Percentiles rank a stretch among this genome's conserved stretches.
Evolutionary conservation across 441 rosid genomes (phyloP).

Genomic region (Euphorbia celastroides): DNA sequence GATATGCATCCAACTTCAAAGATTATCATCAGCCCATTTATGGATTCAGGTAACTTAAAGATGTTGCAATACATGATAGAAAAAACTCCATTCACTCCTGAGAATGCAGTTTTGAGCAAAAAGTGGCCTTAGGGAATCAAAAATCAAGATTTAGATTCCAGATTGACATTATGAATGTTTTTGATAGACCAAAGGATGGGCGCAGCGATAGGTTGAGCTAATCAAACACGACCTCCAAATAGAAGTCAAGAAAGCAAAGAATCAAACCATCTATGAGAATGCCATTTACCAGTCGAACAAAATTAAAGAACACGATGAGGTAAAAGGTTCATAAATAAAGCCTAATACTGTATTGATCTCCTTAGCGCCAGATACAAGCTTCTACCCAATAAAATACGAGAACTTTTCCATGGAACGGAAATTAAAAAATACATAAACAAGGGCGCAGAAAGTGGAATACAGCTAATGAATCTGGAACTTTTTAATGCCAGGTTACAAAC

Average conservation of each 20-base stretch:
- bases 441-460: not conserved
- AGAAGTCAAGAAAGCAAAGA: conserved; percentile 17
- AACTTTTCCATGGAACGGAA: not conserved
- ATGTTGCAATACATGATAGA: not conserved
- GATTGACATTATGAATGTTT: not conserved
- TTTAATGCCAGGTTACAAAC: not conserved
- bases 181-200: not conserved
- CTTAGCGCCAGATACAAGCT: not conserved
- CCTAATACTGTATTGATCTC: not conserved
- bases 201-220: not conserved
- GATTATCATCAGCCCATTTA: not conserved
- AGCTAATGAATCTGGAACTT: not conserved
- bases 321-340: not conserved
- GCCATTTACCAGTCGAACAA: conserved; percentile 3
- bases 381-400: conserved; percentile 2
- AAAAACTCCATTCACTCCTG: not conserved
- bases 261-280: not conserved
- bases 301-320: not conserved
- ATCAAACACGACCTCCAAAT: not conserved
- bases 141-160: not conserved
- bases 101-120: not conserved
- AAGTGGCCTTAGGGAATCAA: conserved; percentile 1
- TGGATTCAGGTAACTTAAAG: not conserved
- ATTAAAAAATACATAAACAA: not conserved
- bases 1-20: not conserved